phyloP scores from a whole-genome alignment of 495 filamentous ascomycete genomes.

The Penicillium atrosanguineum region DNA sequence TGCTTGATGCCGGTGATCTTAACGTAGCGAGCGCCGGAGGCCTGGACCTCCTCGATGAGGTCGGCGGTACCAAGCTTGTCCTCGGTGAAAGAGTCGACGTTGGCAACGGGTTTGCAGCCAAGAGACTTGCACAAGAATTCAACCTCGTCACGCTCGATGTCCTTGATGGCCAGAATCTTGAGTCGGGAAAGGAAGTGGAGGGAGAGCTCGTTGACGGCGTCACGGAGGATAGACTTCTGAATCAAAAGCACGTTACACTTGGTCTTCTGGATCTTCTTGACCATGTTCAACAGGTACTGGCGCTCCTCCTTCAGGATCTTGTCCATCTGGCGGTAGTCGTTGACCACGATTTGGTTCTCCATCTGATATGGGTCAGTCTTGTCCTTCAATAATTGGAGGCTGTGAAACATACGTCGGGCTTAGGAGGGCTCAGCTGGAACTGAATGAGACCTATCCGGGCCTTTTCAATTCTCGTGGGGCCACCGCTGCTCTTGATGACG shows the following conservation, averaged over 20 bases:
- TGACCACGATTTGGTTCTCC: constrained; percentile 98
- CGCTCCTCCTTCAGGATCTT: constrained; percentile 99
- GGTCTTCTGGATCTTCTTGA: constrained; percentile 99
- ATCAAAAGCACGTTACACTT: constrained; percentile 99
- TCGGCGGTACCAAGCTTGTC: constrained; percentile 98
- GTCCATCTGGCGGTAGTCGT: constrained; percentile 99
- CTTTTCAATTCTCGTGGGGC: constrained; percentile 93
- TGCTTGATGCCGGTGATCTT: constrained; percentile 90
- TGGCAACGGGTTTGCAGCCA: constrained; percentile 97
- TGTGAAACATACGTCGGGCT: constrained; percentile 77
- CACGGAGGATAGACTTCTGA: constrained; percentile 95
- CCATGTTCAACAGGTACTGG: constrained; percentile 95
- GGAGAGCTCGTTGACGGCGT: constrained; percentile 95
- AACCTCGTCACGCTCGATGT: constrained; percentile 97
- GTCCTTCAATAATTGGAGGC: neutral
- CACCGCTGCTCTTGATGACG: constrained; percentile 90
- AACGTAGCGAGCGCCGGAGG: constrained; percentile 82
- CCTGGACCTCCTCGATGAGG: constrained; percentile 87
- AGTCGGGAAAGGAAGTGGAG: constrained; percentile 97
- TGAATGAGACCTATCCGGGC: constrained; percentile 95
- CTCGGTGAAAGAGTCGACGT: constrained; percentile 97
- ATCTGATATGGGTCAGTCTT: constrained; percentile 55
- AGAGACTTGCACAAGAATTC: constrained; percentile 98
- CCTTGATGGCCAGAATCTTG: constrained; percentile 92
- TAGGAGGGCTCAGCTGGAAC: constrained; percentile 96